Base-by-base conservation (phyloP, 495 filamentous ascomycete genomes). In the Penicillium macrosclerotiorum region DNA sequence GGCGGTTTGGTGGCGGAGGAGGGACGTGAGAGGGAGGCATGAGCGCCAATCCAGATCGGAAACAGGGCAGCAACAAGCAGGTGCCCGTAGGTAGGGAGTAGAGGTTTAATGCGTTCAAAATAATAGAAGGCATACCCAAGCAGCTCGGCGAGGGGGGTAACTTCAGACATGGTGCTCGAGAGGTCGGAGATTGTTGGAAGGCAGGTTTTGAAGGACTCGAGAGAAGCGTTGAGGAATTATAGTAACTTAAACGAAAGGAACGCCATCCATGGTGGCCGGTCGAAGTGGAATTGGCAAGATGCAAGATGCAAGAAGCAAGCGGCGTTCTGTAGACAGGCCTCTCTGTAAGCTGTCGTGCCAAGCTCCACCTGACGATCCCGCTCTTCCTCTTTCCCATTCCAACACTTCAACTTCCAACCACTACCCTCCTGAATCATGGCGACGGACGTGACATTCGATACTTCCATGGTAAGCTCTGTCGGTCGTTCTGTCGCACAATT, bases 401-500 rank as follows among this genome's bases (percentile, higher is more conserved):
- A 38, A 25, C 19, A 13, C 26, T 20, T 24, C n/a, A n/a, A n/a
- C n/a, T n/a, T n/a, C n/a, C n/a, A n/a, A n/a, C n/a, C n/a, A n/a
- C n/a, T n/a, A 14, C 34, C 12, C 31, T 24, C 5, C 50, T 8
- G 13, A 19, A 67, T 39, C 19, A 93, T 92, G 88, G 75, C 88
- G 20, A 88, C 82, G 18, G 81, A 88, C 49, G 77, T 95, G 39
- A 72, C 75, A 18, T 79, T 95, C 11, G 85, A 93, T 41, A 95
- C 89, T 25, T 84, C 82, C 19, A 89, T 95, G 84, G 89, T 89
- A 69, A 52, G 8, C 25, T 3, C 14, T 19, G 8, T 22, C 35
- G 12, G 35, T 19, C 25, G 6, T 35, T 31, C 4, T 33, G n/a
- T n/a, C n/a, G n/a, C n/a, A n/a, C n/a, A n/a, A n/a, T n/a, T n/a